Base-by-base conservation (phyloP, 2,329 filamentous ascomycete species). In the Penicillium sp. region DNA sequence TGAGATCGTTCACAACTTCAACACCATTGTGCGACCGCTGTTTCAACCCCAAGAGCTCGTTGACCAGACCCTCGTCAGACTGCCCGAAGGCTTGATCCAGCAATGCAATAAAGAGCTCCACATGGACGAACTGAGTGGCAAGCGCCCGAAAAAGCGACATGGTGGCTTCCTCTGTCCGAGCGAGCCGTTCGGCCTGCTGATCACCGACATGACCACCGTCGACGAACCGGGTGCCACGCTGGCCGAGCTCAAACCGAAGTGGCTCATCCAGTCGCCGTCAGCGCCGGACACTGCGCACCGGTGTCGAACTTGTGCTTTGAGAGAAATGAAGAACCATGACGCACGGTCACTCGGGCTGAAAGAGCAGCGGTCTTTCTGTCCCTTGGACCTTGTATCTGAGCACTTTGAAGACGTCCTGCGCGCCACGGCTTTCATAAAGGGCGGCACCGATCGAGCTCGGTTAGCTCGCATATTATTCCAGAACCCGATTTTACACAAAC, bases 171-270 rank as follows among this genome's bases (percentile, higher is more conserved):
- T 80, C 2, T 74, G 72, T 4, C 69, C 74, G 10, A 74, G 78
- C 28, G 78, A 84, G 50, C 63, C 60, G 3, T 77, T 80, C 56
- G 86, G 81, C 4, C 78, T 88, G 54, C 67, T 91, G 3, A 76
- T 91, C 33, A 83, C 83, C 45, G 84, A 90, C 57, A 90, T 91
- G 84, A 77, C 75, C 2, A 69, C 72, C 5, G 54, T 54, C 18
- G 52, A 54, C 7, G 60, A 61, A 11, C 55, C 61, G 0, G 58
- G 56, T 3, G 56, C 58, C 33, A 62, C 33, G 30, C 59, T 85
- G 20, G 69, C 86, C 40, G 85, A 91, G 60, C 84, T 91, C 67
- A 93, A 93, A 61, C 86, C 87, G 10, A 93, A 93, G 65, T 93
- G 87, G 87, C 76, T 93, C 17, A 69, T 75, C 7, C 86, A 89